Percentiles rank a stretch among this genome's conserved stretches.
Conservation (phyloP, 768 basidiomycete genomes). For the Mycena galopus region DNA sequence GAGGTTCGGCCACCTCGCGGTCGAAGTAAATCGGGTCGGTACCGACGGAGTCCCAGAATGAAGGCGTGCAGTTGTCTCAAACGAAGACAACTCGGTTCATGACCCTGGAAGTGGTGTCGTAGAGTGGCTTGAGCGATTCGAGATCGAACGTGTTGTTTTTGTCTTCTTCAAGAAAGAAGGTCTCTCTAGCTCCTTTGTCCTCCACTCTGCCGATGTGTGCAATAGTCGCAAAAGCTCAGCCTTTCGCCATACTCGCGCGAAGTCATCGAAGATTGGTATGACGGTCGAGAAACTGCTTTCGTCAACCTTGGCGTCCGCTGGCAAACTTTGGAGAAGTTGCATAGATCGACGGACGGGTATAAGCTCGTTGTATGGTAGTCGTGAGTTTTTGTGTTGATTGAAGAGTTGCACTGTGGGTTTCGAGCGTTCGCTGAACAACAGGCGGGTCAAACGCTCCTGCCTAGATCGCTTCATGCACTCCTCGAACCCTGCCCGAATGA, state of each 20-base stretch:
- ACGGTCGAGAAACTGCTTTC: not conserved
- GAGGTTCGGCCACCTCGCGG: not conserved
- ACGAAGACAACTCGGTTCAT: slow-evolving; percentile 2
- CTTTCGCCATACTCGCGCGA: not conserved
- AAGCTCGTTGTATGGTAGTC: slow-evolving; percentile 9
- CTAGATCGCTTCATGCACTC: not conserved
- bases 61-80: slow-evolving; percentile 11
- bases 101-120: not conserved
- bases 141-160: not conserved
- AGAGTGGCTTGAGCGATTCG: not conserved
- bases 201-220: not conserved
- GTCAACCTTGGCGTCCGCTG: not conserved
- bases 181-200: not conserved
- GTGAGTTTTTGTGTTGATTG: slow-evolving; percentile 13
- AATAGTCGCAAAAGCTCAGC: not conserved
- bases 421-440: slow-evolving; percentile 10
- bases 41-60: not conserved
- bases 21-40: slow-evolving; percentile 4
- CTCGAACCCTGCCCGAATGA: not conserved
- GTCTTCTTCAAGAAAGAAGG: slow-evolving; percentile 5
- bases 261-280: not conserved
- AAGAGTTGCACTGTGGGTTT: slow-evolving; percentile 17
- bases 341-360: slow-evolving; percentile 18
- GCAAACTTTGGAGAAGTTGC: not conserved
- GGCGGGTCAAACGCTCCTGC: slow-evolving; percentile 9